phyloP scores from a whole-genome alignment of 305 asterid genomes.

The Euphrasia arctica region DNA sequence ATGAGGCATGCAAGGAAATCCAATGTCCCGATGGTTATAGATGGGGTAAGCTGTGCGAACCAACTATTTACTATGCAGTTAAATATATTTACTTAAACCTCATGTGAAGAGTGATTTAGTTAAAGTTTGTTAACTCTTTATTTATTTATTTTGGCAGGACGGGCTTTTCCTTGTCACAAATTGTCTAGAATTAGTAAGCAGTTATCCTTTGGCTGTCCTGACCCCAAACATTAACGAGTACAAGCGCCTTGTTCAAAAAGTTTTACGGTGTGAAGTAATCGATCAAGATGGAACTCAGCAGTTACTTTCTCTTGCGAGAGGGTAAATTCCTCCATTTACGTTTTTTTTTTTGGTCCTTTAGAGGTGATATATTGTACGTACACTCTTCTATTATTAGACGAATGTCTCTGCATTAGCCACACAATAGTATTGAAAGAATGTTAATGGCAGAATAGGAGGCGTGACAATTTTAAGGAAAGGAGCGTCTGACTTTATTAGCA shows the following conservation, averaged over 20 bases:
- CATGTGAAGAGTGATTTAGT: neutral
- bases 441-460: constrained; percentile 52
- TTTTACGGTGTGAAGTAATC: constrained; percentile 62
- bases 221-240: constrained; percentile 93
- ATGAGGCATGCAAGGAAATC: constrained; percentile 79
- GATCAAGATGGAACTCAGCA: constrained; percentile 66
- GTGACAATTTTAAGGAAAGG: constrained; percentile 85
- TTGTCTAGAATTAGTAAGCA: constrained; percentile 65
- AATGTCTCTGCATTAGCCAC: constrained; percentile 11
- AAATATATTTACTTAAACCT: constrained; percentile 10
- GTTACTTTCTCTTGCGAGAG: constrained; percentile 70
- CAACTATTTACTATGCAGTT: constrained; percentile 3
- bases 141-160: constrained; percentile 51
- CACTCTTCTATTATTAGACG: neutral
- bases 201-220: constrained; percentile 88
- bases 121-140: constrained; percentile 21
- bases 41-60: constrained; percentile 62
- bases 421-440: neutral
- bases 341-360: neutral
- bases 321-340: constrained; percentile 35
- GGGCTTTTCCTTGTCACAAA: constrained; percentile 90
- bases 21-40: constrained; percentile 87
- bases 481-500: constrained; percentile 68
- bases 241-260: constrained; percentile 83
- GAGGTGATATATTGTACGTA: neutral